Base-by-base conservation (phyloP, 192 early-diverging fungal genomes). In the Obelidium mucronatum region DNA sequence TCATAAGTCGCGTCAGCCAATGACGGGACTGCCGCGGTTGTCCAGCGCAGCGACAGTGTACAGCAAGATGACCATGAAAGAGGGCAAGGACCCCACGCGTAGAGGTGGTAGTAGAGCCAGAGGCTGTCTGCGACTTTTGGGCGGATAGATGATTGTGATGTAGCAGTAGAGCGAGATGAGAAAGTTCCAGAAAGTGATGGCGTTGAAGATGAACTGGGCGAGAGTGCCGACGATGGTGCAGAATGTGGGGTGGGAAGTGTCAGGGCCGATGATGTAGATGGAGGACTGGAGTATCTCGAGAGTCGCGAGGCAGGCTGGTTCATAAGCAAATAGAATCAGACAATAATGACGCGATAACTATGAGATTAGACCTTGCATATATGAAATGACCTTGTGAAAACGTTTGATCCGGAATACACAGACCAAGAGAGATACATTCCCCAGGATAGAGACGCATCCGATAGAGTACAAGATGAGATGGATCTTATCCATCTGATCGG, bases 1-100 rank as follows among this genome's bases (percentile, higher is more conserved):
- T 69, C 67, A 33, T 53, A 69, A 53, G 51, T 69, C 24, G 44
- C 67, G 34, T 69, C 67, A 11, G 44, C 67, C 11, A 69, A n/a
- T n/a, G n/a, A n/a, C n/a, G n/a, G n/a, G 17, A 67, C 34, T 2
- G 22, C 34, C 13, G 35, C 64, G 33, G 11, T 31, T 17, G 1
- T 36, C 40, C 13, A 34, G n/a, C n/a, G n/a, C n/a, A n/a, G n/a
- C n/a, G n/a, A n/a, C n/a, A n/a, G n/a, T n/a, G n/a, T n/a, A n/a
- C n/a, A n/a, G n/a, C n/a, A n/a, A n/a, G n/a, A n/a, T n/a, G n/a
- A n/a, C n/a, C n/a, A n/a, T n/a, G n/a, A n/a, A n/a, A n/a, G n/a
- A n/a, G n/a, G 34, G 3, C 33, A 39, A 13, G 37, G 22, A 0
- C 36, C 40, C 63, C 63, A 65, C 0, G 17, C 8, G 26, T 65